Conservation (phyloP, 768 basidiomycete genomes). For the Porpolomopsis calyptriformis region DNA sequence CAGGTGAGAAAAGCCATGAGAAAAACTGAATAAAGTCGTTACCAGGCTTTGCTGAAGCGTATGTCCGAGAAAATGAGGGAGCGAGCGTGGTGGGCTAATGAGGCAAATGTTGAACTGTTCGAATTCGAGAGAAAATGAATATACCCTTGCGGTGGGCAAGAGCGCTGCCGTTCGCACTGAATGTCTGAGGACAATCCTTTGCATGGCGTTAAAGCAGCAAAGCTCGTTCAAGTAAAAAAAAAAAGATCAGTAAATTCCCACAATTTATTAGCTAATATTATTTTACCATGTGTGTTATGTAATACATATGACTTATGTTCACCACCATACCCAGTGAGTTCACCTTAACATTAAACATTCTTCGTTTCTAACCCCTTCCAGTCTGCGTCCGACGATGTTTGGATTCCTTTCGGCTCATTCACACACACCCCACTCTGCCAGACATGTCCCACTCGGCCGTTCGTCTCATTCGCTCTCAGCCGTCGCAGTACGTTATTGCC, state of each 20-base stretch:
- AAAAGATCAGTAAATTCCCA: neutral
- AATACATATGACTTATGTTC: too few species aligned
- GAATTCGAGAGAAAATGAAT: conserved; percentile 16
- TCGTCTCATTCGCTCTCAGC: conserved; percentile 78
- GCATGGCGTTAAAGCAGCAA: conserved; percentile 32
- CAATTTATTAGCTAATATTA: neutral
- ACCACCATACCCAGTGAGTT: too few species aligned
- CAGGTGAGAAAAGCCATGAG: conserved; percentile 7
- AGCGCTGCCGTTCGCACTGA: conserved; percentile 68
- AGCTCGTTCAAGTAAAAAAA: neutral
- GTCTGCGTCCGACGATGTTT: too few species aligned
- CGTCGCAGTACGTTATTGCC: conserved; percentile 86
- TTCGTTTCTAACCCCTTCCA: too few species aligned
- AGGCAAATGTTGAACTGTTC: conserved; percentile 14
- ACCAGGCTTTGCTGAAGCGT: conserved; percentile 97
- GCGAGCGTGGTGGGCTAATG: conserved; percentile 40
- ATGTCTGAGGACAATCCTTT: conserved; percentile 79
- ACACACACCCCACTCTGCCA: neutral
- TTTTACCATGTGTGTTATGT: too few species aligned
- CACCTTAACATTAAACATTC: too few species aligned
- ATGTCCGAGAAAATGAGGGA: conserved; percentile 60
- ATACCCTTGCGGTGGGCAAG: conserved; percentile 57
- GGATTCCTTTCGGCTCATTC: neutral
- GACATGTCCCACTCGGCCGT: conserved; percentile 38
- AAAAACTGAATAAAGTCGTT: conserved; percentile 19